A percentile compares a stretch with the other conserved stretches of the same genome.
phyloP scores from a whole-genome alignment of 2,329 filamentous ascomycete species.

The Elsinoe fawcettii region DNA sequence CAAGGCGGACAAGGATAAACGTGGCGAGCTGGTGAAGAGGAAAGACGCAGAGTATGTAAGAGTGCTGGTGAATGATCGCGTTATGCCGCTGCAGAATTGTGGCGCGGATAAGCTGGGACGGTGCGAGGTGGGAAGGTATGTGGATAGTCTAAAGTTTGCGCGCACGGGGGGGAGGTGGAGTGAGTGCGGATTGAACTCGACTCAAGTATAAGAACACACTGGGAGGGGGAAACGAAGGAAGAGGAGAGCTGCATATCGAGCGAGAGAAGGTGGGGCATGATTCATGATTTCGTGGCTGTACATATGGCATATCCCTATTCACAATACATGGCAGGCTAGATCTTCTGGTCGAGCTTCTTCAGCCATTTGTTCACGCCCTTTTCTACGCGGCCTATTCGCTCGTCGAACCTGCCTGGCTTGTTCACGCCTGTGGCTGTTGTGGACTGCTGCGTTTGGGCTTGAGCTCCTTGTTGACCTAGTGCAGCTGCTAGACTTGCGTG shows the following conservation, averaged over 20 bases:
- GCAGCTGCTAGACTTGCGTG: conserved; percentile 14
- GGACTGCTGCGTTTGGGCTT: conserved; percentile 17
- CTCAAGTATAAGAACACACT: neutral
- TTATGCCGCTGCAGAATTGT: conserved; percentile 65
- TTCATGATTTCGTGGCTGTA: neutral
- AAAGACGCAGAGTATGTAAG: conserved; percentile 61
- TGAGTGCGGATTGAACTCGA: conserved; percentile 42
- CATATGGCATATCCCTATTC: neutral
- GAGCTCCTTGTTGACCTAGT: conserved; percentile 1
- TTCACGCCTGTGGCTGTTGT: conserved; percentile 33
- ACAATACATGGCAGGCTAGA: neutral
- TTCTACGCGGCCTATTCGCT: conserved; percentile 59
- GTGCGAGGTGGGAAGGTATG: conserved; percentile 62
- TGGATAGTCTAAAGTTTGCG: conserved; percentile 69
- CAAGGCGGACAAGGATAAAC: conserved; percentile 45
- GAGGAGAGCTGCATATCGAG: neutral
- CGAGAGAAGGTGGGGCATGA: neutral
- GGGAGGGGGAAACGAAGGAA: neutral
- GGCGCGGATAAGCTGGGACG: conserved; percentile 61
- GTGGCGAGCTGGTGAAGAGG: conserved; percentile 28
- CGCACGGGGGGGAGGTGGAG: conserved; percentile 65
- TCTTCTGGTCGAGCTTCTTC: conserved; percentile 58
- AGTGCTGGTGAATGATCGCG: conserved; percentile 75
- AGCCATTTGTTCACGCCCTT: conserved; percentile 63
- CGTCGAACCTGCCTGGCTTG: conserved; percentile 44